Evolutionary conservation across 129 eudicot genomes (phyloP).

Genomic region (Oenanthe sinensis): DNA sequence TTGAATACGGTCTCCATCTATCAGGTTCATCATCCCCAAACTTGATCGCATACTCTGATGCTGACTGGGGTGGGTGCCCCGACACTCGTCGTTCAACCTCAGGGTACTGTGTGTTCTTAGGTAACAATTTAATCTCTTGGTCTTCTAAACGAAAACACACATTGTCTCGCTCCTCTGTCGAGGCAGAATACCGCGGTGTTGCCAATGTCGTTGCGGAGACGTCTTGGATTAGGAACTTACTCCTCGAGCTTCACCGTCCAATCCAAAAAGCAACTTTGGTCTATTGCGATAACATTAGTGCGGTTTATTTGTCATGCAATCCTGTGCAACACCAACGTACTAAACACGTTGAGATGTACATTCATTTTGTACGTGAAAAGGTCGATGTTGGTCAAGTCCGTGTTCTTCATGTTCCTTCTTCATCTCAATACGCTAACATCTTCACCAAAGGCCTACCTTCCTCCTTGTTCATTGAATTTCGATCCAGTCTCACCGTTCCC

Average conservation of each 20-base stretch:
- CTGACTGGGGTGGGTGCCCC: no score
- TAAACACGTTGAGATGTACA: not conserved
- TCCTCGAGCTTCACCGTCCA: not conserved
- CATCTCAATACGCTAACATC: not conserved
- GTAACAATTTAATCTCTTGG: not conserved
- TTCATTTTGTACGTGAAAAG: not conserved
- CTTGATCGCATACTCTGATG: slow-evolving; percentile 2
- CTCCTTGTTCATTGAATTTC: not conserved
- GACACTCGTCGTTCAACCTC: not conserved
- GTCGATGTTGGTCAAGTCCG: not conserved
- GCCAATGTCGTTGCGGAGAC: not conserved
- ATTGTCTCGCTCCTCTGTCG: not conserved
- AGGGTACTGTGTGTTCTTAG: not conserved
- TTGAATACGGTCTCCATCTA: not conserved
- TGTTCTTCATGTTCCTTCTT: not conserved
- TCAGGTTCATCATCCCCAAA: not conserved
- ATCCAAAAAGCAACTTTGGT: not conserved
- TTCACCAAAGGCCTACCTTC: not conserved
- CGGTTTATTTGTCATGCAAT: not conserved
- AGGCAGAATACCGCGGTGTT: not conserved
- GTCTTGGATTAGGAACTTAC: not conserved
- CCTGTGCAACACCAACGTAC: not conserved
- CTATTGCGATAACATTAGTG: not conserved
- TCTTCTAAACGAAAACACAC: not conserved
- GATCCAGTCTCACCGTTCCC: not conserved